phyloP scores from a whole-genome alignment of 441 rosid genomes.

The Biscutella auriculata region DNA sequence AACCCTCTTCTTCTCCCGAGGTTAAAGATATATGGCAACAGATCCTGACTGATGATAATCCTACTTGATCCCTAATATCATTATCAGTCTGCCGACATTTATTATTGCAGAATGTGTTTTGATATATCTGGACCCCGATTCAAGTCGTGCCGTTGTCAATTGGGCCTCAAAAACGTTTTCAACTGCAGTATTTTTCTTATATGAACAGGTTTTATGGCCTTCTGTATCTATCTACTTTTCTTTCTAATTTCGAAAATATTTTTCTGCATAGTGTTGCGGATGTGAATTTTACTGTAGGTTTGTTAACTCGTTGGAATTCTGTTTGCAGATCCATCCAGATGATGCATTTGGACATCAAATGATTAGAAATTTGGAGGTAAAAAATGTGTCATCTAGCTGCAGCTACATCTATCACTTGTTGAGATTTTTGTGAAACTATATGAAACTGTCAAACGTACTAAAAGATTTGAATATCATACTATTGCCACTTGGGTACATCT shows the following conservation, averaged over 20 bases:
- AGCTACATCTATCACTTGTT: not conserved
- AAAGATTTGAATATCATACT: not conserved
- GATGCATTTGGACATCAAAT: slow-evolving; percentile 98
- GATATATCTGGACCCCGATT: slow-evolving; percentile 88
- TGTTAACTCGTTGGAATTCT: slow-evolving; percentile 14
- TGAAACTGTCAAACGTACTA: not conserved
- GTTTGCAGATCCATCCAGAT: slow-evolving; percentile 75
- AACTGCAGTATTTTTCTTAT: slow-evolving; percentile 74
- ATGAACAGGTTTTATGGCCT: slow-evolving; percentile 65
- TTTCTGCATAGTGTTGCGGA: not conserved
- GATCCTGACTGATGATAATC: slow-evolving; percentile 8
- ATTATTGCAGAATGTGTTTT: slow-evolving; percentile 97
- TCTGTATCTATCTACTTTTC: not conserved
- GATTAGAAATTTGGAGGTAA: slow-evolving; percentile 91
- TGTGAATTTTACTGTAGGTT: not conserved
- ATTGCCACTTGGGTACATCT: not conserved
- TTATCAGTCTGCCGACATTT: slow-evolving; percentile 94
- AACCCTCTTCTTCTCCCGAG: not conserved
- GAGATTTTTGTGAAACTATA: not conserved
- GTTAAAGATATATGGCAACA: not conserved
- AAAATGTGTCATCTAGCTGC: slow-evolving; percentile 8
- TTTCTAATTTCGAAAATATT: too few species aligned
- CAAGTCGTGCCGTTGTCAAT: slow-evolving; percentile 58
- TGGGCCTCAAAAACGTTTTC: slow-evolving; percentile 75
- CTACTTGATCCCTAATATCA: slow-evolving; percentile 40